phyloP scores from a whole-genome alignment of 352 stramenopile species.

The Saprolegnia parasitica region DNA sequence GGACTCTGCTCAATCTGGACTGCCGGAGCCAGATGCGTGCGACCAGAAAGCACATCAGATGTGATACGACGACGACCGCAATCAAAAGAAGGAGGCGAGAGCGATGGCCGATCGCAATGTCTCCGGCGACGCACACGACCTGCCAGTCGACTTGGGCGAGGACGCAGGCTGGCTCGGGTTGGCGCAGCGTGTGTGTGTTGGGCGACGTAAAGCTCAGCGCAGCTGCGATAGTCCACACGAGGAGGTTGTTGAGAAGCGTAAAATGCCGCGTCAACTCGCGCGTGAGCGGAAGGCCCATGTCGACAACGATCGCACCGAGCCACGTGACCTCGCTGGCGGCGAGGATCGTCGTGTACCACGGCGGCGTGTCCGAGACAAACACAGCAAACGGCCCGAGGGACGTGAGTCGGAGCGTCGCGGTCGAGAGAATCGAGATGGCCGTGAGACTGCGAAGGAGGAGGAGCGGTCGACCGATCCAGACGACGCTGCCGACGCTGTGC shows the following conservation, averaged over 20 bases:
- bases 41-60: background rate
- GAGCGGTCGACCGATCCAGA: conserved; percentile 17
- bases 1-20: too few species aligned
- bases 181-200: background rate
- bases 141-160: background rate
- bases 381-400: background rate
- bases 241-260: background rate
- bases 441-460: conserved; percentile 8
- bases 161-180: background rate
- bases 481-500: background rate
- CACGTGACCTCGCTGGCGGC: background rate
- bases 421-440: conserved; percentile 11
- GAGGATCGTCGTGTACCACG: background rate
- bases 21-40: background rate
- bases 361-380: background rate
- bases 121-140: background rate
- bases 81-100: background rate
- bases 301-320: background rate
- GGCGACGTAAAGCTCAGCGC: background rate
- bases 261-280: background rate
- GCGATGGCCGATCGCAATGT: background rate
- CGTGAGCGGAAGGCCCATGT: background rate
- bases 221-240: background rate
- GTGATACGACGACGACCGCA: background rate
- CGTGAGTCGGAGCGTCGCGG: background rate